Evolutionary conservation across 192 early-diverging fungal species (phyloP).

Genomic region (Neocallimastix lanati): DNA sequence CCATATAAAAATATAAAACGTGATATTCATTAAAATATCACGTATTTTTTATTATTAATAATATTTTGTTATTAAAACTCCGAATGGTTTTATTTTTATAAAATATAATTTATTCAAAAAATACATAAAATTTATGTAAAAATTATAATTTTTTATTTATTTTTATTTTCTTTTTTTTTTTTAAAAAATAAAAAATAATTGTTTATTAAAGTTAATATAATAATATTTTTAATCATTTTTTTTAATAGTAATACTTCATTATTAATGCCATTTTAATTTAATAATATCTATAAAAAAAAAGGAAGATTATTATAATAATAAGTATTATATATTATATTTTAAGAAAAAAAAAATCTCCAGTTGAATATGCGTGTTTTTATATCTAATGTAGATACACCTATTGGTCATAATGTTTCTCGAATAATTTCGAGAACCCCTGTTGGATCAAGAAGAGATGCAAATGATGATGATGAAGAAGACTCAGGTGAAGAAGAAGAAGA

Average conservation of each 20-base stretch:
- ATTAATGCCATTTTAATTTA: no score
- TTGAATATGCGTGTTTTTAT: constrained; percentile 24
- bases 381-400: constrained; percentile 25
- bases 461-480: constrained; percentile 8
- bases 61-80: neutral
- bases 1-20: no score
- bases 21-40: neutral
- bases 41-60: neutral
- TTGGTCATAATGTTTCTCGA: constrained; percentile 29
- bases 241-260: no score
- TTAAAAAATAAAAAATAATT: no score
- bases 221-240: no score
- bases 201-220: no score
- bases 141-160: no score
- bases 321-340: neutral
- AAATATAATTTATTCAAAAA: neutral
- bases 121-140: neutral
- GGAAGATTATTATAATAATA: neutral
- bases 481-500: constrained; percentile 8
- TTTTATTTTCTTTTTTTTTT: no score
- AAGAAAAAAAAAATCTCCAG: no score
- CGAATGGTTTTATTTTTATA: neutral
- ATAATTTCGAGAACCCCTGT: constrained; percentile 20
- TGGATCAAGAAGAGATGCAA: constrained; percentile 11
- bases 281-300: no score